Evolutionary conservation across 2,329 filamentous ascomycete species (phyloP).

Genomic region (Magnaporthales sp.): DNA sequence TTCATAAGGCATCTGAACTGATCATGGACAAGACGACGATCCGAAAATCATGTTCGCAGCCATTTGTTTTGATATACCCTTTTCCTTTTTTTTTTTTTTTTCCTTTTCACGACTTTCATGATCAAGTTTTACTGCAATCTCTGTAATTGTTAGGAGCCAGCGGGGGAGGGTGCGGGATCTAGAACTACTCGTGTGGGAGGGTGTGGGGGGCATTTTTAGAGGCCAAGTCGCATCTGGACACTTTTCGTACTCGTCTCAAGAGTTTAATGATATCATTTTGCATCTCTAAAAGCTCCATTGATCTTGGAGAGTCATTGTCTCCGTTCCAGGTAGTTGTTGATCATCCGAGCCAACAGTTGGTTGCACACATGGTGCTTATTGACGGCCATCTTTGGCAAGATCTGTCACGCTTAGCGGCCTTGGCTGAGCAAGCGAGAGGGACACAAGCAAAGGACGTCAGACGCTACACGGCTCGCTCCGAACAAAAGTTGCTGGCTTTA

Average conservation of each 20-base stretch:
- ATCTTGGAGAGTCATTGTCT: background rate
- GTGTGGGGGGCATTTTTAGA: background rate
- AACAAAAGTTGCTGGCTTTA: background rate
- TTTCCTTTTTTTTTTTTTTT: background rate
- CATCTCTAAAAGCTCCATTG: background rate
- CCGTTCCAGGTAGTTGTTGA: too few species aligned
- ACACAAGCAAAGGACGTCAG: background rate
- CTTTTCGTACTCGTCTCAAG: background rate
- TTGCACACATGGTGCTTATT: background rate
- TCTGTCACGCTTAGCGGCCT: background rate
- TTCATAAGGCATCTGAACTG: background rate
- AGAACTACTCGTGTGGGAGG: background rate
- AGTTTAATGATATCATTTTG: background rate
- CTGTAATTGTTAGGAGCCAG: background rate
- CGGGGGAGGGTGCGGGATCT: background rate
- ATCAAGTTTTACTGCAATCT: background rate
- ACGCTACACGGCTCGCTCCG: background rate
- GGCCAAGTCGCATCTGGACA: background rate
- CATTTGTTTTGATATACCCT: conserved; percentile 3
- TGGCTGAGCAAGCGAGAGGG: too few species aligned
- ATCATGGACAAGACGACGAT: background rate
- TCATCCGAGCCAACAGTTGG: background rate
- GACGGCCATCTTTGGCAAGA: background rate
- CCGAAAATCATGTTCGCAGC: background rate
- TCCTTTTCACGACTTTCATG: background rate